phyloP scores from a whole-genome alignment of 352 stramenopile genomes.

The Globisporangium cylindrosporum region DNA sequence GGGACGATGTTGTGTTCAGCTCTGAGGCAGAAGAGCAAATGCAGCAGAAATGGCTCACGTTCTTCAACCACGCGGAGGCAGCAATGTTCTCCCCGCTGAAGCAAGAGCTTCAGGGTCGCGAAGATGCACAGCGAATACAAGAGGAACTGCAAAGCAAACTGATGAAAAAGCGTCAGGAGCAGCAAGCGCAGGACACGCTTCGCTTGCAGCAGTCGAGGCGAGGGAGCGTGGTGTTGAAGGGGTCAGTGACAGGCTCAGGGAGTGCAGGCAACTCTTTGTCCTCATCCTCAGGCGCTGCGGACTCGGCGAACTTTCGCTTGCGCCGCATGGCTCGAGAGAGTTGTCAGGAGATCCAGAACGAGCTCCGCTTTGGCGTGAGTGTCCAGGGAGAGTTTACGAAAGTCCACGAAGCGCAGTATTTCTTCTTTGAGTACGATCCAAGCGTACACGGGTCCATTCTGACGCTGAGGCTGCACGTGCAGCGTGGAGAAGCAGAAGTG shows the following conservation, averaged over 20 bases:
- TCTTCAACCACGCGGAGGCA: slow-evolving; percentile 51
- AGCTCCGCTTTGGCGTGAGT: slow-evolving; percentile 48
- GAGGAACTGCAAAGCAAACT: slow-evolving; percentile 53
- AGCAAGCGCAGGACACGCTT: slow-evolving; percentile 45
- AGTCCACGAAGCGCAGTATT: slow-evolving; percentile 32
- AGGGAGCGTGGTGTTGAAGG: slow-evolving; percentile 10
- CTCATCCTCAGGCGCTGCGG: slow-evolving; percentile 6
- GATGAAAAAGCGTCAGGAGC: slow-evolving; percentile 61
- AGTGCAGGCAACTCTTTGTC: not conserved
- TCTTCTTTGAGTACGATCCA: slow-evolving; percentile 52
- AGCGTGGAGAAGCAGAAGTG: slow-evolving; percentile 47
- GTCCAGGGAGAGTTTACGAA: slow-evolving; percentile 26
- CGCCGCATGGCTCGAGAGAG: slow-evolving; percentile 53
- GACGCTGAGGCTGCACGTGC: slow-evolving; percentile 52
- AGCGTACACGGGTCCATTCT: slow-evolving; percentile 43
- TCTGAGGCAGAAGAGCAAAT: slow-evolving; percentile 43
- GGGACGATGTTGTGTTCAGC: slow-evolving; percentile 50
- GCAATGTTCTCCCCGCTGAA: slow-evolving; percentile 58
- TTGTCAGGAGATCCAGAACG: slow-evolving; percentile 43
- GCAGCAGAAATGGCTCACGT: slow-evolving; percentile 56
- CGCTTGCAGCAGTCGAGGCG: slow-evolving; percentile 33
- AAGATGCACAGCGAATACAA: slow-evolving; percentile 36
- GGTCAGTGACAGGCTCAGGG: not conserved
- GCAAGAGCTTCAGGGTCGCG: slow-evolving; percentile 36
- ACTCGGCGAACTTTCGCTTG: slow-evolving; percentile 40